phyloP scores from a whole-genome alignment of 2,329 filamentous ascomycete species.

The Calonectria henricotiae region DNA sequence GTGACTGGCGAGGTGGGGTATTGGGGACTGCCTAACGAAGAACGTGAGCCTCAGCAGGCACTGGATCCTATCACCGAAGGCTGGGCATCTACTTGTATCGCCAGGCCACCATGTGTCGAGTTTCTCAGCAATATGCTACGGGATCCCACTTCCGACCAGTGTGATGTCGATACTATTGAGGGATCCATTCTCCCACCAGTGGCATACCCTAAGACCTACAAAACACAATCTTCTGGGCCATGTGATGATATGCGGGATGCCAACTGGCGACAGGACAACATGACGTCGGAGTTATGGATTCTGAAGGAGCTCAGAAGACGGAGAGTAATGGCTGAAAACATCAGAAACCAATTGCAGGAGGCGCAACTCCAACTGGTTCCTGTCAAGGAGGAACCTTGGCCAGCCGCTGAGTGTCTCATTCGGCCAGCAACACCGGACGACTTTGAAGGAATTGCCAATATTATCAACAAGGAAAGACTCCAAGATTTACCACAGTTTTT shows the following conservation, averaged over 20 bases:
- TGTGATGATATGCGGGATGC: constrained; percentile 40
- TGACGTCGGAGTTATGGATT: constrained; percentile 52
- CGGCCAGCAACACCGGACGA: constrained; percentile 62
- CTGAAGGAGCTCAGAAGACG: constrained; percentile 48
- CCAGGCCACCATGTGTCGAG: constrained; percentile 15
- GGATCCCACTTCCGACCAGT: constrained; percentile 29
- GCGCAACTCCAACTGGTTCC: constrained; percentile 21
- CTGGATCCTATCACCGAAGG: not conserved
- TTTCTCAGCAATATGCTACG: constrained; percentile 6
- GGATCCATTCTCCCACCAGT: constrained; percentile 58
- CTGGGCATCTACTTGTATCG: constrained; percentile 24
- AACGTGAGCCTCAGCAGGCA: not conserved
- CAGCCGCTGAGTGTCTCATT: constrained; percentile 58
- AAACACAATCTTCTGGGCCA: constrained; percentile 13
- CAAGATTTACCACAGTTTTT: constrained; percentile 47
- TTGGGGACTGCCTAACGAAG: not conserved
- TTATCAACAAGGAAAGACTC: constrained; percentile 64
- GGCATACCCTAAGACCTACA: constrained; percentile 54
- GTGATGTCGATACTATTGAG: constrained; percentile 59
- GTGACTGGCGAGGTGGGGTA: not conserved
- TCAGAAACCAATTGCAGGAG: constrained; percentile 28
- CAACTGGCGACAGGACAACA: constrained; percentile 53
- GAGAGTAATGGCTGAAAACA: constrained; percentile 37
- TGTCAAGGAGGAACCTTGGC: constrained; percentile 46
- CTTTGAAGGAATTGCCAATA: constrained; percentile 59